phyloP scores from a whole-genome alignment of 768 basidiomycete species.

The Saitozyma podzolica region DNA sequence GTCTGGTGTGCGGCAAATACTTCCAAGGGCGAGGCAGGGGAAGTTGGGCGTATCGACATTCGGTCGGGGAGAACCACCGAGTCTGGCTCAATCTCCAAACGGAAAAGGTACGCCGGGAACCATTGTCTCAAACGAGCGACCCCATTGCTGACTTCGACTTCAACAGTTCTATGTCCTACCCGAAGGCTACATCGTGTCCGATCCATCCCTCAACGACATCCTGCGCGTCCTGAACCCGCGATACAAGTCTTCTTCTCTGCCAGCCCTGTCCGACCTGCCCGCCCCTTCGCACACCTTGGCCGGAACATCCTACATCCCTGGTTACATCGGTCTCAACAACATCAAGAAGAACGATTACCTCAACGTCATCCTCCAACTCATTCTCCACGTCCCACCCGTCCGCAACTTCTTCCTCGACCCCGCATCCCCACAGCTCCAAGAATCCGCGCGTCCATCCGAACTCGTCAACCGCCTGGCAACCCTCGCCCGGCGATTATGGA shows the following conservation, averaged over 20 bases:
- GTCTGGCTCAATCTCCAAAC: slow-evolving; percentile 96
- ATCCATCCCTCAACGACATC: slow-evolving; percentile 95
- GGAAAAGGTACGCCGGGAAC: slow-evolving; percentile 67
- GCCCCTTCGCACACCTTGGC: slow-evolving; percentile 77
- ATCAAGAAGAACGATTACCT: slow-evolving; percentile 96
- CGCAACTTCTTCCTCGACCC: slow-evolving; percentile 69
- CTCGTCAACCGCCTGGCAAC: slow-evolving; percentile 82
- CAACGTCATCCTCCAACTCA: slow-evolving; percentile 92
- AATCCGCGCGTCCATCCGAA: slow-evolving; percentile 59
- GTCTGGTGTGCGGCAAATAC: slow-evolving; percentile 96
- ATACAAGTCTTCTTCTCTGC: slow-evolving; percentile 71
- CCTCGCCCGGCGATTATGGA: slow-evolving; percentile 93
- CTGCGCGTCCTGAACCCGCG: slow-evolving; percentile 81
- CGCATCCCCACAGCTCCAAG: slow-evolving; percentile 41
- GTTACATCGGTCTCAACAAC: slow-evolving; percentile 95
- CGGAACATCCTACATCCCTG: slow-evolving; percentile 79
- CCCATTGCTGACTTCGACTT: background rate
- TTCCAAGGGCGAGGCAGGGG: slow-evolving; percentile 94
- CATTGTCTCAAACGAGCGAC: background rate
- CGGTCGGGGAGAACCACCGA: slow-evolving; percentile 96
- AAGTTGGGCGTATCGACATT: slow-evolving; percentile 94
- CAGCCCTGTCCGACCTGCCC: slow-evolving; percentile 48
- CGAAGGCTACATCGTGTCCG: slow-evolving; percentile 93
- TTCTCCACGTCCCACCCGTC: slow-evolving; percentile 85
- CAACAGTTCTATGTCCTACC: slow-evolving; percentile 90